phyloP scores from a whole-genome alignment of 768 basidiomycete genomes.

The Lentinula aciculospora region DNA sequence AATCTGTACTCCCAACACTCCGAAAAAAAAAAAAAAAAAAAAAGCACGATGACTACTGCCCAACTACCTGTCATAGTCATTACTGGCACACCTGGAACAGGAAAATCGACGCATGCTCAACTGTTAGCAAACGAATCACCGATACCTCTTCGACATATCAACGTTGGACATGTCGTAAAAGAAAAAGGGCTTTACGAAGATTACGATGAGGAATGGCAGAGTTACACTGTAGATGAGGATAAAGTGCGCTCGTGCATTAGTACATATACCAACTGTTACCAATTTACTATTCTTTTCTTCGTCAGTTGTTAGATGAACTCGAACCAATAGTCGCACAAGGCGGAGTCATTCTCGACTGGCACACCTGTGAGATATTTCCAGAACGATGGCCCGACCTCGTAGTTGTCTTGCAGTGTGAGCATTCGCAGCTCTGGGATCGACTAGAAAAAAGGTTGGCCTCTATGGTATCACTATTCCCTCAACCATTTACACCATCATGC shows the following conservation, averaged over 20 bases:
- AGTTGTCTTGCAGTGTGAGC: conserved; percentile 87
- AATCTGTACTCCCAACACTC: too few species aligned
- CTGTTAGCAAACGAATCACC: conserved; percentile 72
- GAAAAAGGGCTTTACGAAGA: conserved; percentile 74
- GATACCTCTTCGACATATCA: conserved; percentile 72
- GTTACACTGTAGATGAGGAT: conserved; percentile 93
- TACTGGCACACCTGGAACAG: conserved; percentile 93
- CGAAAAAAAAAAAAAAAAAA: not conserved
- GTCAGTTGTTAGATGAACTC: conserved; percentile 81
- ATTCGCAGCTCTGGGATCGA: conserved; percentile 82
- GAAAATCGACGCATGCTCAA: conserved; percentile 90
- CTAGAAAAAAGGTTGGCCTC: conserved; percentile 75
- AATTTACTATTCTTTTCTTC: conserved; percentile 7
- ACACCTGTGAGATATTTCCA: conserved; percentile 89
- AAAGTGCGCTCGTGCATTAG: conserved; percentile 50
- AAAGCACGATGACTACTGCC: not conserved
- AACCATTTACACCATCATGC: not conserved
- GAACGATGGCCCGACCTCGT: conserved; percentile 97
- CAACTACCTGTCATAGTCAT: conserved; percentile 65
- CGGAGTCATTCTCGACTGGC: conserved; percentile 90
- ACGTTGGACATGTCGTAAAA: conserved; percentile 88
- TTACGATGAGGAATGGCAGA: conserved; percentile 94
- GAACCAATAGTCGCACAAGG: conserved; percentile 66
- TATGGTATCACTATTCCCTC: not conserved
- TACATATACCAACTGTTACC: not conserved